Conservation (phyloP, 202 grass and related monocot genomes). For the Bolboschoenoplectus hybrid region DNA sequence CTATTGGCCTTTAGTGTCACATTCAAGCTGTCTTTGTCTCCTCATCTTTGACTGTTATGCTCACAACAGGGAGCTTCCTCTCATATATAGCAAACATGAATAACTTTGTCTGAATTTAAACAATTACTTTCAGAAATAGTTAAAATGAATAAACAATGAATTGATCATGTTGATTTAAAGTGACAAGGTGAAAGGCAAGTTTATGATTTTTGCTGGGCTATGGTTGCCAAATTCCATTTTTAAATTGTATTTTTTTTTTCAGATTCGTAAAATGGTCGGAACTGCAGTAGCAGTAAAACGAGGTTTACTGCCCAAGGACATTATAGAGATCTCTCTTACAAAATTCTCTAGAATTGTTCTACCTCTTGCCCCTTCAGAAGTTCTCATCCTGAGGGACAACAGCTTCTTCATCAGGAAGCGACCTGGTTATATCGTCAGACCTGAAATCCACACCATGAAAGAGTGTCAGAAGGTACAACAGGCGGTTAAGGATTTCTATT, state of each 20-base stretch:
- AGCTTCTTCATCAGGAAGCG: constrained; percentile 50
- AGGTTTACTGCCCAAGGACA: constrained; percentile 75
- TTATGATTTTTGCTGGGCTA: background rate
- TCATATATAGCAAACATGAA: background rate
- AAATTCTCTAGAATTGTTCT: constrained; percentile 91
- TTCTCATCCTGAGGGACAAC: constrained; percentile 72
- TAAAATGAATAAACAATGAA: background rate
- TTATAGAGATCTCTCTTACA: constrained; percentile 67
- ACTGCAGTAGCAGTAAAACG: constrained; percentile 85
- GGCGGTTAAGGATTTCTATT: constrained; percentile 62
- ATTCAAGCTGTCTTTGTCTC: background rate
- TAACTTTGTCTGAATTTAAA: background rate
- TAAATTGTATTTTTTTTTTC: constrained; percentile 44
- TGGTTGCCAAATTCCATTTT: background rate
- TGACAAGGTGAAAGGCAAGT: background rate
- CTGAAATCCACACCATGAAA: constrained; percentile 66
- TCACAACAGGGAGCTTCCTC: background rate
- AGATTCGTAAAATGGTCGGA: constrained; percentile 96
- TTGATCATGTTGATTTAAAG: background rate
- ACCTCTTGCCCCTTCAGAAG: constrained; percentile 86
- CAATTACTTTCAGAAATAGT: background rate
- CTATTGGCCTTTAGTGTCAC: background rate
- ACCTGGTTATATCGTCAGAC: constrained; percentile 59
- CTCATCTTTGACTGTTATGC: background rate
- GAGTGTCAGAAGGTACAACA: constrained; percentile 60